A percentile compares a stretch with the other conserved stretches of the same genome.
Evolutionary conservation across 768 basidiomycete species (phyloP).

Genomic region (Naematelia aurantialba): DNA sequence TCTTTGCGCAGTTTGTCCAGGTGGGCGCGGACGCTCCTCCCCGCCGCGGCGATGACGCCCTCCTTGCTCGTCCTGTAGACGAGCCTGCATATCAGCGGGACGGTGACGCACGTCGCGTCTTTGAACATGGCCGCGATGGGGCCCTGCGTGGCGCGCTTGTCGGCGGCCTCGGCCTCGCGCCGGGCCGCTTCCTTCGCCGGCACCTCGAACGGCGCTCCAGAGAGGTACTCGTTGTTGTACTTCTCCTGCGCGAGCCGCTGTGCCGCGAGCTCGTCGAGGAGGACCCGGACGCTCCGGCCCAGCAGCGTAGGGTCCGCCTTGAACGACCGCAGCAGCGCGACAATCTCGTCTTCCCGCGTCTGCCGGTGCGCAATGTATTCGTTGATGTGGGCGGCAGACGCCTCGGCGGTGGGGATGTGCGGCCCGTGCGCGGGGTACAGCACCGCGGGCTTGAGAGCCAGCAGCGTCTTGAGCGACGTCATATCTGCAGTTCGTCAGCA

Average conservation of each 20-base stretch:
- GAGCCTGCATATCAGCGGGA: constrained; percentile 24
- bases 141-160: not conserved
- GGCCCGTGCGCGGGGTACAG: constrained; percentile 92
- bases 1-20: constrained; percentile 38
- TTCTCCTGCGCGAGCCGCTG: constrained; percentile 11
- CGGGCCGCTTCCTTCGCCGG: not conserved
- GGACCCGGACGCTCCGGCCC: not conserved
- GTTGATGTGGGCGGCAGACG: constrained; percentile 62
- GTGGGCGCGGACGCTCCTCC: constrained; percentile 21
- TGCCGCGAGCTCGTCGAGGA: constrained; percentile 8
- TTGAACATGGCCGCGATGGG: constrained; percentile 1
- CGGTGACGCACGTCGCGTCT: constrained; percentile 3
- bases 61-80: constrained; percentile 34
- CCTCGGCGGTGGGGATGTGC: constrained; percentile 55
- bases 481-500: constrained; percentile 32
- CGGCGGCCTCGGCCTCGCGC: not conserved
- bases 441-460: constrained; percentile 33
- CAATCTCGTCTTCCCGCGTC: constrained; percentile 73
- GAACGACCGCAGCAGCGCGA: constrained; percentile 46
- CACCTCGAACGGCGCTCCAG: not conserved
- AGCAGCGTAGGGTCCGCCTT: constrained; percentile 1
- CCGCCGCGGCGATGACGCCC: constrained; percentile 23
- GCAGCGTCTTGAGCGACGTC: constrained; percentile 40
- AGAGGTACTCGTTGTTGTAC: constrained; percentile 9
- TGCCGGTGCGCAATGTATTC: constrained; percentile 76